Base-by-base conservation (phyloP, 2,329 filamentous ascomycete genomes). In the Colletotrichum lentis region DNA sequence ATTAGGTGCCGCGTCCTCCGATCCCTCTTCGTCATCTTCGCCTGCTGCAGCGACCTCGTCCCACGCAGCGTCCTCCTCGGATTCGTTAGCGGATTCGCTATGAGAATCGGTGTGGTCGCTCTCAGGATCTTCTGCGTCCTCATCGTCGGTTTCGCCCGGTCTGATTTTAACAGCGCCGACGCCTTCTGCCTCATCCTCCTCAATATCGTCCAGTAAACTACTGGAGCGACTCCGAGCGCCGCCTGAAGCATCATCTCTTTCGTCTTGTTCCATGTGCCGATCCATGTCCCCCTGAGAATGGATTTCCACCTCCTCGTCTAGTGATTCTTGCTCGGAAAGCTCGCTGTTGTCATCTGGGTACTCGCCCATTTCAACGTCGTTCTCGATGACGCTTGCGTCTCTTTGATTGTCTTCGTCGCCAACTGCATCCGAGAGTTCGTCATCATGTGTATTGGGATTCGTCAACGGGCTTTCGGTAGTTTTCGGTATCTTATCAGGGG, bases 151-250 rank as follows among this genome's bases (percentile, higher is more conserved):
- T 62, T 86, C 82, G 24, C 83, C 83, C 7, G 85, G 85, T 64
- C 82, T 82, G 65, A 86, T 82, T 71, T 88, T 87, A 22, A 88
- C 85, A 10, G 85, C 85, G 16, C 85, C 85, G 1, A 87, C 85
- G 2, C 82, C 84, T 73, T 88, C 86, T 3, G 83, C 82, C 10
- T 84, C 80, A 27, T 71, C 72, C 43, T 75, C 75, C 2, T 66
- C 71, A 11, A 73, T 73, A 16, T 74, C 73, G 20, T 73, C 71
- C 10, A 56, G 50, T 7, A 52, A 47, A 12, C 65, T 70, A 39
- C 64, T 70, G 31, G 59, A 61, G 18, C 59, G 55, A 54, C 64
- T 69, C 14, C 60, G 54, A 18, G 43, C 46, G 5, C 46, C 44
- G 8, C 53, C 41, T 22, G 62, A 69, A 20, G 61, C 71, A 3